A percentile compares a stretch with the other conserved stretches of the same genome.
phyloP scores from a whole-genome alignment of 208 protist species.

The Porcisia deanei region DNA sequence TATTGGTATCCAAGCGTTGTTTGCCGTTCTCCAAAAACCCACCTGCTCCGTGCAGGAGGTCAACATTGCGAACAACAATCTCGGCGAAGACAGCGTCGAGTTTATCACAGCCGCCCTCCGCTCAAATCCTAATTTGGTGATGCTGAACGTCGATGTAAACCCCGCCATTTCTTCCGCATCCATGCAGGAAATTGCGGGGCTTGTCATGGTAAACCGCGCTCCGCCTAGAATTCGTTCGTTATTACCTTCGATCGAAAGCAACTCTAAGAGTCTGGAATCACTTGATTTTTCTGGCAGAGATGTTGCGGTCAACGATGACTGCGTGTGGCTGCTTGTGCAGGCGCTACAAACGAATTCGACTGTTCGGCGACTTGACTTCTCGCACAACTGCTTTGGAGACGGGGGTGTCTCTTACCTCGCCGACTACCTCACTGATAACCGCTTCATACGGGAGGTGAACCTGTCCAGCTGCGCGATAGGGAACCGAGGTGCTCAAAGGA shows the following conservation, averaged over 20 bases:
- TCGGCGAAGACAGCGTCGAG: constrained; percentile 54
- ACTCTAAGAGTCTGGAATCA: constrained; percentile 38
- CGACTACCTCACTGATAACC: constrained; percentile 68
- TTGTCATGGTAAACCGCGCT: constrained; percentile 71
- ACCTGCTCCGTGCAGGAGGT: constrained; percentile 60
- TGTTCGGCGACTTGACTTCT: constrained; percentile 71
- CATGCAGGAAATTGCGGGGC: constrained; percentile 67
- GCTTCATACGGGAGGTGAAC: constrained; percentile 46
- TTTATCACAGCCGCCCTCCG: constrained; percentile 59
- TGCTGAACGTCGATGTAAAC: constrained; percentile 81
- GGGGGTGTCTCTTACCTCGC: constrained; percentile 62
- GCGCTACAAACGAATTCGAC: constrained; percentile 58
- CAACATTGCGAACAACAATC: constrained; percentile 86
- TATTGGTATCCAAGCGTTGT: constrained; percentile 57
- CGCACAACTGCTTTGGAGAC: constrained; percentile 85
- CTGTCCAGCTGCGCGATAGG: constrained; percentile 75
- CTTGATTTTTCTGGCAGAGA: constrained; percentile 67
- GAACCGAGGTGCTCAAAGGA: constrained; percentile 59
- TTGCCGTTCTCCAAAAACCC: constrained; percentile 50
- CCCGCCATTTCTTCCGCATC: constrained; percentile 51
- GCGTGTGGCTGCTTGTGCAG: constrained; percentile 66
- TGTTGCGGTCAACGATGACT: constrained; percentile 65
- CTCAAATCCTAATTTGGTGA: constrained; percentile 61
- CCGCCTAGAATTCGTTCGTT: constrained; percentile 59
- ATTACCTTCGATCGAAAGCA: constrained; percentile 62